A percentile compares a stretch with the other conserved stretches of the same genome.
phyloP scores from a whole-genome alignment of 148 eudicot genomes.

The Diospyros lotus region DNA sequence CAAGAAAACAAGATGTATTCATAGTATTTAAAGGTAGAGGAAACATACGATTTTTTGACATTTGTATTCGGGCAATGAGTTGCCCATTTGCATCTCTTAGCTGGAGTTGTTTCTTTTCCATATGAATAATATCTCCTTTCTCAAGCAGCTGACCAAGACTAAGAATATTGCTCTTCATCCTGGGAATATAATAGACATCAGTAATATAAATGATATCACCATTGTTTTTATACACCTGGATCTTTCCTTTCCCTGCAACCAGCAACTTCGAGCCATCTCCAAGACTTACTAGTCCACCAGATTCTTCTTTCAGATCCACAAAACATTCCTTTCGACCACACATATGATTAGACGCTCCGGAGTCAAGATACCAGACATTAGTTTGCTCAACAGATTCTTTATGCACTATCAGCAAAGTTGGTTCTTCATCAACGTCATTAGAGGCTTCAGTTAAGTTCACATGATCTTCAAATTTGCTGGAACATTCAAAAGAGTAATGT shows the following conservation, averaged over 20 bases:
- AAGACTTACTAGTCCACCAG: not conserved
- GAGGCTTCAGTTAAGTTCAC: too few species aligned
- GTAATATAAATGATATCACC: not conserved
- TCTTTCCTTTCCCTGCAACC: not conserved
- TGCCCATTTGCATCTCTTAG: not conserved
- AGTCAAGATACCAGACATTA: not conserved
- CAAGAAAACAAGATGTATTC: not conserved
- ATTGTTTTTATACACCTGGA: not conserved
- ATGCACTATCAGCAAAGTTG: not conserved
- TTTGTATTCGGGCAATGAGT: not conserved
- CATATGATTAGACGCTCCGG: not conserved
- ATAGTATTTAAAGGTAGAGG: not conserved
- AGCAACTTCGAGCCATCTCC: not conserved
- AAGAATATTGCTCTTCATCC: not conserved
- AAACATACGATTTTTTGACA: not conserved
- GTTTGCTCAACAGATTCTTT: not conserved
- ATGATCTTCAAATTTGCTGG: too few species aligned
- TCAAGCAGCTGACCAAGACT: not conserved
- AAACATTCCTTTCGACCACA: not conserved
- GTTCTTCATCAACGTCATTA: not conserved
- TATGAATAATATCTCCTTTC: not conserved
- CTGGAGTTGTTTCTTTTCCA: not conserved
- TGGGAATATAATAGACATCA: not conserved
- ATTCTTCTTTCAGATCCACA: not conserved
- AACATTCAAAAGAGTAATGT: too few species aligned